These are phyloP conservation scores for Halenospora varia DNA, from an alignment of 495 filamentous ascomycete species.

Conservation along the genomic window DNA sequence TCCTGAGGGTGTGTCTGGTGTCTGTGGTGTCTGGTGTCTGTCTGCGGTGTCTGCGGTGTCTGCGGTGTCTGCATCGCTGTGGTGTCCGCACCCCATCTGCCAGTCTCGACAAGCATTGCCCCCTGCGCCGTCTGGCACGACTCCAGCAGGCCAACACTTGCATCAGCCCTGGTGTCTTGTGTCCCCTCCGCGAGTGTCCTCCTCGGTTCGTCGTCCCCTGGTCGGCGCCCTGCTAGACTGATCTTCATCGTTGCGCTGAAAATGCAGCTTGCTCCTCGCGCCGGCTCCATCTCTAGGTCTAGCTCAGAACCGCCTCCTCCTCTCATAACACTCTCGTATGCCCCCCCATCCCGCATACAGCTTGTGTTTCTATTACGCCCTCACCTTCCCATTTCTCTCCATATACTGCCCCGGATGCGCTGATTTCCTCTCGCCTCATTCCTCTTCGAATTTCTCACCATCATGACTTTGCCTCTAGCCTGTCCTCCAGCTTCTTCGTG, in stretches of 20 bases:
- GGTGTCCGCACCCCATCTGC: neutral
- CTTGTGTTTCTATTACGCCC: neutral
- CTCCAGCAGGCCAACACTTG: too few relatives aligned
- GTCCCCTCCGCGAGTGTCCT: conserved; percentile 1
- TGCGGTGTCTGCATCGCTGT: too few relatives aligned
- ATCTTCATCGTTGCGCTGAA: neutral
- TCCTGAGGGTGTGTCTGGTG: too few relatives aligned
- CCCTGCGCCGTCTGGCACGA: too few relatives aligned
- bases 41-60: too few relatives aligned
- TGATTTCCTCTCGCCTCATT: neutral
- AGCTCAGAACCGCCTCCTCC: conserved; percentile 5
- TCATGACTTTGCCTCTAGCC: conserved; percentile 26
- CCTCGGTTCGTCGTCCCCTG: neutral
- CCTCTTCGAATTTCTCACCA: neutral
- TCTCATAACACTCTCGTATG: conserved; percentile 15
- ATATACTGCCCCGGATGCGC: neutral
- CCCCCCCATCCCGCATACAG: conserved; percentile 4
- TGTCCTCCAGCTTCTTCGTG: conserved; percentile 23
- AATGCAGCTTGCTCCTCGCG: conserved; percentile 4
- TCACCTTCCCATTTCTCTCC: neutral
- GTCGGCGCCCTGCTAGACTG: too few relatives aligned
- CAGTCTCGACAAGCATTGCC: too few relatives aligned
- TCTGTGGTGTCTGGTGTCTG: too few relatives aligned
- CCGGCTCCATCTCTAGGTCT: conserved; percentile 15
- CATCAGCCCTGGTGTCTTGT: too few relatives aligned